Evolutionary conservation across 1,284 basidiomycete species (phyloP), one percentile per base, ranked within the genome.

Genomic region (Malassezia pachydermatis): DNA sequence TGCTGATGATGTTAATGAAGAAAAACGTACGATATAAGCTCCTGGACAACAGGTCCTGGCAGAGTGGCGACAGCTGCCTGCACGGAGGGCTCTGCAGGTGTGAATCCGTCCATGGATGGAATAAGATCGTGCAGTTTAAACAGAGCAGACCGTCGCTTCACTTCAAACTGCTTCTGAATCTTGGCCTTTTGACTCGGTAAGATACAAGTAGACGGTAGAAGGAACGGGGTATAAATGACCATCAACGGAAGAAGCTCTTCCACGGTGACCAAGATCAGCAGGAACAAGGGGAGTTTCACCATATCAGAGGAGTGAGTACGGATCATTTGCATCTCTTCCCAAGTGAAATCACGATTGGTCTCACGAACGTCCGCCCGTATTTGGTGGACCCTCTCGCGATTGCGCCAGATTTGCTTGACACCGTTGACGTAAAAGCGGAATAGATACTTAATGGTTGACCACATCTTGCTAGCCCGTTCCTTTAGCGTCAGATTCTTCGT

Each of bases 141-240:
- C 20, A 69, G 17, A 13, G 62, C 58, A 2, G 49, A 42, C 5
- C 58, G 60, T 14, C 62, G 53, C 41, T 59, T 62, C 24, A 62
- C 48, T 41, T 67, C 65, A 5, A 63, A 58, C 3, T 54, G 55
- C 45, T 61, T 54, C 14, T 63, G 57, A 17, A 70, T 70, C 55
- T 64, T 67, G 14, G 43, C 78, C 33, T 78, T 78, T 73, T 89
- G 86, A 22, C 82, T 82, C 0, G 86, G 84, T n/a, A 89, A 77
- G 49, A 88, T 78, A 65, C 86, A 88, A 2, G 86, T 88, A 3
- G 85, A 88, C 1, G 86, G 86, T 25, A 89, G 79, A 73, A 88
- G 78, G 63, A 79, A 80, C 2, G 86, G 86, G n/a, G 80, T 82
- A 67, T 86, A 89, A 56, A 89, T 79, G 24, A 86, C 86, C 52